Evolutionary conservation across 176 grass and related monocot species (phyloP).

Genomic region (Oryza glaberrima): DNA sequence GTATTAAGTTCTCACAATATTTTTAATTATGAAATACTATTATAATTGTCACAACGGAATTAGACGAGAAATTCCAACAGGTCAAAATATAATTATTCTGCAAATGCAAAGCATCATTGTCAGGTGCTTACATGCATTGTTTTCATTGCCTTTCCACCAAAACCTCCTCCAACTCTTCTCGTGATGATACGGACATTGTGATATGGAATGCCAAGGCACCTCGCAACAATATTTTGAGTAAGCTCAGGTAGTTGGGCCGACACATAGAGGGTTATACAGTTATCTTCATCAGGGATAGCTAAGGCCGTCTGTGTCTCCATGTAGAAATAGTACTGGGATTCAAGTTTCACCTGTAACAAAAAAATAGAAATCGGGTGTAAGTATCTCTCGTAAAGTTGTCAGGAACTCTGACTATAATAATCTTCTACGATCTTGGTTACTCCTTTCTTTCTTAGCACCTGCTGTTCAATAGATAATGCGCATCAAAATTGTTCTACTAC

Average conservation of each 20-base stretch:
- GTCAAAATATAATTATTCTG: no score
- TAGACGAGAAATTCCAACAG: no score
- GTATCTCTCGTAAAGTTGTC: background rate
- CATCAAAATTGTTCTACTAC: background rate
- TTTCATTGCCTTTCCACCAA: slow-evolving; percentile 79
- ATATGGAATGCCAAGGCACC: slow-evolving; percentile 66
- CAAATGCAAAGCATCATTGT: no score
- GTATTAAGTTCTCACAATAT: no score
- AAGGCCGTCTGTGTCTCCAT: slow-evolving; percentile 71
- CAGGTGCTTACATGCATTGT: slow-evolving; percentile 28
- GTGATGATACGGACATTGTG: slow-evolving; percentile 83
- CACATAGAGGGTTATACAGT: slow-evolving; percentile 66
- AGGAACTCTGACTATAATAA: background rate
- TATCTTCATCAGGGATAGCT: slow-evolving; percentile 87
- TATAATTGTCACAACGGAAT: no score
- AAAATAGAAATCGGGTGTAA: background rate
- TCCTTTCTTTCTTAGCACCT: background rate
- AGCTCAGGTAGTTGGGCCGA: slow-evolving; percentile 56
- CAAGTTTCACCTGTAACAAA: slow-evolving; percentile 64
- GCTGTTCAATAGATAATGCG: background rate
- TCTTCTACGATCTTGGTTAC: background rate
- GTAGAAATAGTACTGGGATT: slow-evolving; percentile 88
- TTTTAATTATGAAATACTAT: no score
- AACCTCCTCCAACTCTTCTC: slow-evolving; percentile 79
- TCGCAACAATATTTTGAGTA: slow-evolving; percentile 52